Conservation (phyloP, 2,329 filamentous ascomycete species). For the Ilyonectria destructans region DNA sequence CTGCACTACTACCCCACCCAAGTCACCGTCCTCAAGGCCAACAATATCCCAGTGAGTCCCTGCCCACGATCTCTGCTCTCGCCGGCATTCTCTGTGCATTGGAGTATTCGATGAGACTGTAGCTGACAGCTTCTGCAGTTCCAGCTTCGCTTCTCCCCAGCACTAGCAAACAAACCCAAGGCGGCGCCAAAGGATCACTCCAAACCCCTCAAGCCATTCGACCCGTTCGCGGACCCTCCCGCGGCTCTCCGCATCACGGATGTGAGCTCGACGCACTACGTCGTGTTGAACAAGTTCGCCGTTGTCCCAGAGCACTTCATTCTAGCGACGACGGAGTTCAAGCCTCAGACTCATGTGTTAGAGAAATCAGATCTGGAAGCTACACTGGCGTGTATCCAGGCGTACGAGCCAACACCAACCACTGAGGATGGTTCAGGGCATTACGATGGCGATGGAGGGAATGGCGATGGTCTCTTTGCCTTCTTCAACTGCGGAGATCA, state of each 20-base stretch:
- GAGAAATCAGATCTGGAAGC: constrained; percentile 74
- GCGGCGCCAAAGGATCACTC: constrained; percentile 52
- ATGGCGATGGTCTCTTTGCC: constrained; percentile 66
- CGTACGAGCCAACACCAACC: constrained; percentile 60
- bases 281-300: constrained; percentile 84
- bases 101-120: neutral
- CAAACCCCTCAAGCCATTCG: constrained; percentile 60
- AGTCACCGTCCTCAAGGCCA: constrained; percentile 63
- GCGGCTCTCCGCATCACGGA: constrained; percentile 67
- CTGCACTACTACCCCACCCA: constrained; percentile 71
- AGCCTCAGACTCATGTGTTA: constrained; percentile 76
- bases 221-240: constrained; percentile 77
- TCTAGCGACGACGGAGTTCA: constrained; percentile 75
- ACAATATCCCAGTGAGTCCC: constrained; percentile 61
- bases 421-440: constrained; percentile 15
- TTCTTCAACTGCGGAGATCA: constrained; percentile 81
- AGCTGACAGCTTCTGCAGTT: constrained; percentile 65
- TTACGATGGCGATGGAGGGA: constrained; percentile 17
- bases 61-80: neutral
- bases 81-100: neutral
- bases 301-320: constrained; percentile 82
- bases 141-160: constrained; percentile 80
- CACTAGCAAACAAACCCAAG: constrained; percentile 78
- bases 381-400: constrained; percentile 74
- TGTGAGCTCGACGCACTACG: constrained; percentile 70